Percentiles rank a stretch among this genome's conserved stretches.
phyloP scores from a whole-genome alignment of 352 stramenopile genomes.

The Thraustochytrium sp. region DNA sequence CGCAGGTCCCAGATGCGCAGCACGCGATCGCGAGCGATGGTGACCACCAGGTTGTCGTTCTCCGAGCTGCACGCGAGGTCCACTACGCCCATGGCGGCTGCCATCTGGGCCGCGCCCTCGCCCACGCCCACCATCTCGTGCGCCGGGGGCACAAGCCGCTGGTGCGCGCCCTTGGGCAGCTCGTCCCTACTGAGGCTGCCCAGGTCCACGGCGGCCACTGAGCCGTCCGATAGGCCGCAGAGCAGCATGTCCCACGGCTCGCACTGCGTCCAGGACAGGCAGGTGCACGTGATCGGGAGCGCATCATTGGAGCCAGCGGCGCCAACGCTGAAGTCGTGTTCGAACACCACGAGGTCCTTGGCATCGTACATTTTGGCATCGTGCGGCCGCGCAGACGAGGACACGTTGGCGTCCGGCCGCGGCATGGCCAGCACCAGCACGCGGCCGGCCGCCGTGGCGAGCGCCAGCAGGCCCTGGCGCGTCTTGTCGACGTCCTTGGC shows the following conservation, averaged over 20 bases:
- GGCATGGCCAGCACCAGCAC: background rate
- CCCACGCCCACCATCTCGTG: background rate
- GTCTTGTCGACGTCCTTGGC: background rate
- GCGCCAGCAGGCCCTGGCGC: background rate
- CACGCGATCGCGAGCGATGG: background rate
- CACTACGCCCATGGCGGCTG: background rate
- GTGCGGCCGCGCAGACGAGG: background rate
- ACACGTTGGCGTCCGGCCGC: background rate
- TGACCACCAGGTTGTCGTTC: background rate
- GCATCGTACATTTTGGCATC: background rate
- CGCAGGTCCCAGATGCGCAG: background rate
- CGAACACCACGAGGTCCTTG: background rate
- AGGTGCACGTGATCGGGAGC: constrained; percentile 7
- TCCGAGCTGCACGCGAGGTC: background rate
- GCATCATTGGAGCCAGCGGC: background rate
- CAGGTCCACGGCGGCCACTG: background rate
- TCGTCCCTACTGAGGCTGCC: background rate
- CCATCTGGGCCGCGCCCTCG: background rate
- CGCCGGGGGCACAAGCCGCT: background rate
- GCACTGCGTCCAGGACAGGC: background rate
- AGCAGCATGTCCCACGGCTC: background rate
- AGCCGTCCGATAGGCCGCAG: background rate
- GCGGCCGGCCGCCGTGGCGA: background rate
- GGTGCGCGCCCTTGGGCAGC: background rate
- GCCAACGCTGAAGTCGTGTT: background rate